These are phyloP conservation scores for Ogataea trehaloabstinens DNA, from an alignment of 805 yeast species.

Conservation along the genomic window DNA sequence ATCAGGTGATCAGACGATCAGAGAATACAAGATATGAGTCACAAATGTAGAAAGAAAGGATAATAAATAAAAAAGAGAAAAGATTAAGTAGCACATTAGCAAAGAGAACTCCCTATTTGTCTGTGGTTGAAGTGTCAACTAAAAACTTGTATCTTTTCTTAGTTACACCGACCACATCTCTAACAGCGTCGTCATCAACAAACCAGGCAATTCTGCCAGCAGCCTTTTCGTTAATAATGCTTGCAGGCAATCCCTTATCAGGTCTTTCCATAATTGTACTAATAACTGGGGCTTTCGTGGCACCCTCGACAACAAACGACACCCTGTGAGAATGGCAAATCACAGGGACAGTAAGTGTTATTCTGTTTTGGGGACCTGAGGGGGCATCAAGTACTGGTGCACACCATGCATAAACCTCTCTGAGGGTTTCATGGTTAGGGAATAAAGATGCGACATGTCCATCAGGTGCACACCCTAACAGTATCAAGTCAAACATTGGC, in stretches of 20 bases:
- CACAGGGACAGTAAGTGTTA: conserved; percentile 90
- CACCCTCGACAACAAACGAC: conserved; percentile 94
- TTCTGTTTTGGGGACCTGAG: conserved; percentile 78
- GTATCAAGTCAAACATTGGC: conserved; percentile 88
- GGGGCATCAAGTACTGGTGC: conserved; percentile 93
- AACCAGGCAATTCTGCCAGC: conserved; percentile 97
- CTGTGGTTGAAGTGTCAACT: conserved; percentile 29
- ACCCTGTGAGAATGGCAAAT: conserved; percentile 91
- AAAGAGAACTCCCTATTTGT: too few species aligned
- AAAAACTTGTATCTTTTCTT: conserved; percentile 68
- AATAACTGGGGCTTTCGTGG: conserved; percentile 89
- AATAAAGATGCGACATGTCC: conserved; percentile 97
- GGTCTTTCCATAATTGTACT: conserved; percentile 94
- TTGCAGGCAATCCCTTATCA: conserved; percentile 91
- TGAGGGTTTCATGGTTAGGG: conserved; percentile 84
- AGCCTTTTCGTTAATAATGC: conserved; percentile 93
- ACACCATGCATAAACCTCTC: conserved; percentile 94
- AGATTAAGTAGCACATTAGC: conserved; percentile 4
- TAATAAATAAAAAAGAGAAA: too few species aligned
- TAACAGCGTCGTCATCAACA: conserved; percentile 89
- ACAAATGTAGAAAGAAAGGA: neutral
- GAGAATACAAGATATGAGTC: too few species aligned
- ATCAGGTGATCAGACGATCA: too few species aligned
- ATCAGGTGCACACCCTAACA: conserved; percentile 97
- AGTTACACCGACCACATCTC: conserved; percentile 66